Conservation (phyloP, 2,329 filamentous ascomycete species). For the Ceratocystis papillata region DNA sequence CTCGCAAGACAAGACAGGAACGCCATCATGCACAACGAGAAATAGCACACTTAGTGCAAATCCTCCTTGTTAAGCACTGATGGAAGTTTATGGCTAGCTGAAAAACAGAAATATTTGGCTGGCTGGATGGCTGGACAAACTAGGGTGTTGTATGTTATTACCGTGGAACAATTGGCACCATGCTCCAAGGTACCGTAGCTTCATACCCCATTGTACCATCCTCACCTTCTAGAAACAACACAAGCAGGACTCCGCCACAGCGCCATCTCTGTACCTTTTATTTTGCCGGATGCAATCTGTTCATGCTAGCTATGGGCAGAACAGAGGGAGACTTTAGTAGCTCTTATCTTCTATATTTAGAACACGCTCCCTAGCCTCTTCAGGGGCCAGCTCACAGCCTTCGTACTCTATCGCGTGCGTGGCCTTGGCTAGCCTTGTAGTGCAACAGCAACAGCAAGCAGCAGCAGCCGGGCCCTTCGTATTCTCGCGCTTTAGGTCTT, state of each 20-base stretch:
- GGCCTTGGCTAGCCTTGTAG: neutral
- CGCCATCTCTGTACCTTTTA: neutral
- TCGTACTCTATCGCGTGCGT: neutral
- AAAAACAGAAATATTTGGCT: conserved; percentile 3
- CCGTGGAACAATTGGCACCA: neutral
- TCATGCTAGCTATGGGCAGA: neutral
- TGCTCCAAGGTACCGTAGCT: too few relatives aligned
- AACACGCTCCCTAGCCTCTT: neutral
- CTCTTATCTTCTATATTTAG: neutral
- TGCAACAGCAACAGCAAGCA: too few relatives aligned
- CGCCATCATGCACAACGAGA: too few relatives aligned
- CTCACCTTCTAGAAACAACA: neutral
- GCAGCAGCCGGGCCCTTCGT: too few relatives aligned
- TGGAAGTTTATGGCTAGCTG: neutral
- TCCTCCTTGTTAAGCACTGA: too few relatives aligned
- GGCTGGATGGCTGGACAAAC: conserved; percentile 8
- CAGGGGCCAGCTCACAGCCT: neutral
- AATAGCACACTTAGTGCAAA: too few relatives aligned
- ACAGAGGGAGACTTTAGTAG: neutral
- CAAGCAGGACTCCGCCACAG: neutral
- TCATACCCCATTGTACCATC: neutral
- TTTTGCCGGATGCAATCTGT: neutral
- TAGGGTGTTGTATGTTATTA: neutral
- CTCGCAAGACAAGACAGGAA: too few relatives aligned
- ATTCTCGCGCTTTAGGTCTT: too few relatives aligned